Base-by-base conservation (phyloP, 192 early-diverging fungal species). In the Jimgerdemannia flammicorona region DNA sequence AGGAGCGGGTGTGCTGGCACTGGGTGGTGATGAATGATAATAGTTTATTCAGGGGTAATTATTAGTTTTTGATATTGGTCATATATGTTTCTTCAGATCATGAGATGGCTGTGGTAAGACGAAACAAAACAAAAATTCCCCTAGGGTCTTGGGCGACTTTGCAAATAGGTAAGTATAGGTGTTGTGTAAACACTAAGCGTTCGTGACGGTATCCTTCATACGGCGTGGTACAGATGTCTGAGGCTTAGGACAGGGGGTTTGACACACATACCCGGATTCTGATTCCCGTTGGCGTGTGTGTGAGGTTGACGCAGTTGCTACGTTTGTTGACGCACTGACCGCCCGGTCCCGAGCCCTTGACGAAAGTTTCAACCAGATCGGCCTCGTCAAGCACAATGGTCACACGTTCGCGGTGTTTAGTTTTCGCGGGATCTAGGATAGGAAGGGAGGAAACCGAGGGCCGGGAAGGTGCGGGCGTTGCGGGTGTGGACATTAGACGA, bases 271-370 rank as follows among this genome's bases (percentile, higher is more conserved):
- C 86, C 74, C 88, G 88, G 42, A 91, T 84, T 11, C 86, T 76
- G 59, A 90, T 89, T 29, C 87, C 88, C 0, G 93, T 95, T 14
- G 92, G 92, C 42, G 84, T 83, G 84, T 95, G 93, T 63, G 84
- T 78, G 6, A 95, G 80, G 72, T 93, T 89, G 3, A 93, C 92
- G 70, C 92, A 93, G 68, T 84, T 91, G 68, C 87, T 89, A 4
- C 91, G 89, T 72, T 93, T 94, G 82, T 94, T 94, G 63, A 94
- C 87, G 75, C 92, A 92, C 75, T 94, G 93, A 0, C 93, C 93
- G 43, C 93, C 93, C 69, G 90, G 91, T 20, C 93, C 93, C 66
- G 91, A 90, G 4, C 93, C 93, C 17, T 90, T 91, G 59, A 93
- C 86, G 78, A 93, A 92, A 9, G 86, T 89, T 72, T 94, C 93